phyloP scores from a whole-genome alignment of 1,284 basidiomycete species.

The Butyriboletus regius region DNA sequence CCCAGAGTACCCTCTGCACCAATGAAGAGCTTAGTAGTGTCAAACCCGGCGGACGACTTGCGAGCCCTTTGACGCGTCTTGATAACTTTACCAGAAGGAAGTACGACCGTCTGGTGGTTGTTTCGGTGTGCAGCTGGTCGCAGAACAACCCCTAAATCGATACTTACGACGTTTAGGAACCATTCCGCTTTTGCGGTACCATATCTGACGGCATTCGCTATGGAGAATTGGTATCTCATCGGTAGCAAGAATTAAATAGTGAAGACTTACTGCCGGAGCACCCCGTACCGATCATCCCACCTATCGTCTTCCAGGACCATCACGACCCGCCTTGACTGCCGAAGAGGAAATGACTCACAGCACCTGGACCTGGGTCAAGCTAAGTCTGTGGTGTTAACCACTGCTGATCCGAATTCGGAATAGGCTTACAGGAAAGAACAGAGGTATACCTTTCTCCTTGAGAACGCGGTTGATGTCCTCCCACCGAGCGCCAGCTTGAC shows the following conservation, averaged over 20 bases:
- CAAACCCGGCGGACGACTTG: constrained; percentile 72
- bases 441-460: constrained; percentile 57
- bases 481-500: constrained; percentile 80
- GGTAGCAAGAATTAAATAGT: background rate
- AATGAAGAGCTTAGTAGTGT: constrained; percentile 71
- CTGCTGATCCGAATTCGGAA: background rate
- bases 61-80: constrained; percentile 67
- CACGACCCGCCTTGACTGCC: constrained; percentile 3
- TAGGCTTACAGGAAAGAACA: constrained; percentile 62
- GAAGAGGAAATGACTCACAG: constrained; percentile 32
- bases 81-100: constrained; percentile 72
- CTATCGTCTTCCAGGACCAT: constrained; percentile 40
- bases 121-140: background rate
- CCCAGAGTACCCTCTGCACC: constrained; percentile 74
- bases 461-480: constrained; percentile 78
- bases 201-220: constrained; percentile 75
- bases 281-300: constrained; percentile 52
- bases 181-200: constrained; percentile 70
- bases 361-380: constrained; percentile 51
- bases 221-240: background rate
- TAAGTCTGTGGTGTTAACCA: constrained; percentile 15
- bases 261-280: constrained; percentile 48
- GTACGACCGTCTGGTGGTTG: constrained; percentile 56
- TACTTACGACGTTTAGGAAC: constrained; percentile 58
- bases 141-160: background rate